phyloP scores from a whole-genome alignment of 148 eudicot species.

The Chenopodium berlandieri region DNA sequence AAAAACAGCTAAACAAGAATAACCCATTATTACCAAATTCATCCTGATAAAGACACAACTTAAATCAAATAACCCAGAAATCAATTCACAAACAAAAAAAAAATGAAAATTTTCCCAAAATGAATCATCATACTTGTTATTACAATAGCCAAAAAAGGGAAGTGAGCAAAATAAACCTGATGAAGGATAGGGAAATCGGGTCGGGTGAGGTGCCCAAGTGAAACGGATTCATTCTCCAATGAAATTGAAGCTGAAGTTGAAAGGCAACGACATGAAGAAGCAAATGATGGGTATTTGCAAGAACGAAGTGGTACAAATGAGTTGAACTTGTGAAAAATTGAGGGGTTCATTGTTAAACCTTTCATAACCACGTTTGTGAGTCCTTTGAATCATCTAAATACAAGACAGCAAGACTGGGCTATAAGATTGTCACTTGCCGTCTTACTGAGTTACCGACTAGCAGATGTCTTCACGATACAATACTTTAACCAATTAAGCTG shows the following conservation, averaged over 20 bases:
- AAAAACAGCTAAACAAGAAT: not conserved
- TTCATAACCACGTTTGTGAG: constrained; percentile 29
- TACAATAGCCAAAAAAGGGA: not conserved
- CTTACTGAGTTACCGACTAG: too few species aligned
- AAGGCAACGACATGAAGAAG: constrained; percentile 15
- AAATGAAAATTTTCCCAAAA: not conserved
- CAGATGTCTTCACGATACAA: too few species aligned
- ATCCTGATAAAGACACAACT: not conserved
- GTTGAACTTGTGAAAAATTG: constrained; percentile 25
- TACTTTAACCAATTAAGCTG: too few species aligned
- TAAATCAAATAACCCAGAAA: not conserved
- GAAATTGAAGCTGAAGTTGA: constrained; percentile 38
- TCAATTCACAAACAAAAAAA: not conserved
- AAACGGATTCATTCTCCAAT: constrained; percentile 28
- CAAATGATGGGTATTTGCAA: constrained; percentile 15
- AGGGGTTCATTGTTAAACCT: constrained; percentile 38
- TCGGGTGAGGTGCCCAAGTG: constrained; percentile 67
- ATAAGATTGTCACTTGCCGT: not conserved
- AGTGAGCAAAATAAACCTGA: constrained; percentile 42
- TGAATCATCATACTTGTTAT: too few species aligned
- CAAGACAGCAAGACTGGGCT: not conserved
- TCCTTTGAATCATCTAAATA: not conserved
- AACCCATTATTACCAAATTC: not conserved
- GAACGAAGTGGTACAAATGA: constrained; percentile 16
- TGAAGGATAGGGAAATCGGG: constrained; percentile 83